phyloP scores from a whole-genome alignment of 176 grass and related monocot species.

The barley (Hordeum vulgare) region DNA sequence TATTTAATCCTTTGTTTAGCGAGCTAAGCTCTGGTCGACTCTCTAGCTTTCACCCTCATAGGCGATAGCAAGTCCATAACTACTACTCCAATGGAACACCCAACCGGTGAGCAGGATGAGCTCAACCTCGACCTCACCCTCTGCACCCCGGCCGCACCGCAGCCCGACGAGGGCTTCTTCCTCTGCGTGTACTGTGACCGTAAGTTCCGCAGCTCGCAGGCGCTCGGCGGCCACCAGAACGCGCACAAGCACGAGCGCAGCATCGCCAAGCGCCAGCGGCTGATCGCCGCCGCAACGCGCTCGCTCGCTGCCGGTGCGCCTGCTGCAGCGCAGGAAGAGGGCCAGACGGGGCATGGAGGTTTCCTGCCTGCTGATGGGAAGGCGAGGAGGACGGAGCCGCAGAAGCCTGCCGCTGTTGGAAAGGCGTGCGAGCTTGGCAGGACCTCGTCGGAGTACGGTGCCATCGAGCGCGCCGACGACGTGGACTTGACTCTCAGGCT shows the following conservation, averaged over 20 bases:
- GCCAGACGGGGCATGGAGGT: neutral
- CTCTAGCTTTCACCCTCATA: no score
- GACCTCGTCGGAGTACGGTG: neutral
- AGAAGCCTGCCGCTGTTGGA: neutral
- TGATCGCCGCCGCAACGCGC: conserved; percentile 28
- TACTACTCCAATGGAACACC: conserved; percentile 33
- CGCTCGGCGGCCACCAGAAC: conserved; percentile 92
- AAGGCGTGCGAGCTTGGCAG: neutral
- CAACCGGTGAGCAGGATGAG: conserved; percentile 4
- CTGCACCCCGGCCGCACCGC: conserved; percentile 1
- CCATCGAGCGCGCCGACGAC: neutral
- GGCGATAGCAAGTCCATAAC: neutral
- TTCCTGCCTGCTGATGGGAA: neutral
- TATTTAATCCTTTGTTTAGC: no score
- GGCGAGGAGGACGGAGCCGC: neutral
- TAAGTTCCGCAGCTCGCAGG: conserved; percentile 87
- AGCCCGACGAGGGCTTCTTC: conserved; percentile 39
- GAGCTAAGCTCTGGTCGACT: no score
- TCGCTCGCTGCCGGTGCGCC: neutral
- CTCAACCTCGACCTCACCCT: conserved; percentile 49
- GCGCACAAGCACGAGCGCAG: conserved; percentile 87
- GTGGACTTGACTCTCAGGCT: conserved; percentile 52
- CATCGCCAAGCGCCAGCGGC: conserved; percentile 50
- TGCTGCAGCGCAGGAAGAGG: neutral
- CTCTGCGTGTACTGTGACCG: conserved; percentile 75